Evolutionary conservation across 345 rosid genomes (phyloP).

Genomic region (Hibiscus syriacus): DNA sequence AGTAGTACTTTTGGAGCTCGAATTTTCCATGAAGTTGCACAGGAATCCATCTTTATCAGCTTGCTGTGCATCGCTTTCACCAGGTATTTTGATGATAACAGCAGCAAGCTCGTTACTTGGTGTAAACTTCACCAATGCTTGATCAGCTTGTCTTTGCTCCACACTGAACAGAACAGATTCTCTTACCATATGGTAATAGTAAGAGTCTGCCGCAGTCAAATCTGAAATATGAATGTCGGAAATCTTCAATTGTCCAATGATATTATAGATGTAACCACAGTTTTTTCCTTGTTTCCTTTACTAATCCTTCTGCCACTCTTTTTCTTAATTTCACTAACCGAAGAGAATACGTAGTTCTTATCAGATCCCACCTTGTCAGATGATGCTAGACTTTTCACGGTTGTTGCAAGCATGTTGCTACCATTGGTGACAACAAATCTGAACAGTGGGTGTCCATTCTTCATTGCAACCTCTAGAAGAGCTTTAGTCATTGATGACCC

Average conservation of each 20-base stretch:
- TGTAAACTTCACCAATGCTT: slow-evolving; percentile 20
- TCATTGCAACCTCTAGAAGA: slow-evolving; percentile 46
- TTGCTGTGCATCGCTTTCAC: slow-evolving; percentile 11
- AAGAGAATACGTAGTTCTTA: slow-evolving; percentile 46
- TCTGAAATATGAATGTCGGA: slow-evolving; percentile 23
- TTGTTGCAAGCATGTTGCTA: slow-evolving; percentile 56
- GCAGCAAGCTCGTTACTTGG: slow-evolving; percentile 63
- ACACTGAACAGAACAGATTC: slow-evolving; percentile 59
- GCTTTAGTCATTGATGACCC: slow-evolving; percentile 41
- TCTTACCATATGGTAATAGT: slow-evolving; percentile 23
- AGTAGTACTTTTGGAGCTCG: slow-evolving; percentile 16
- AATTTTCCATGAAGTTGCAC: slow-evolving; percentile 22
- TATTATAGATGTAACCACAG: slow-evolving; percentile 41
- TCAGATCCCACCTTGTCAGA: slow-evolving; percentile 32
- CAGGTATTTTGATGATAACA: slow-evolving; percentile 31
- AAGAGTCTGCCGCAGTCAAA: slow-evolving; percentile 20
- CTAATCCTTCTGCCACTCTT: slow-evolving; percentile 59
- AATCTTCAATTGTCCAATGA: slow-evolving; percentile 57
- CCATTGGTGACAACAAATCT: slow-evolving; percentile 52
- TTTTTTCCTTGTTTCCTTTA: slow-evolving; percentile 47
- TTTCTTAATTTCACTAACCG: slow-evolving; percentile 59
- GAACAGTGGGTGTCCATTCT: slow-evolving; percentile 65
- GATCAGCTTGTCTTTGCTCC: slow-evolving; percentile 33
- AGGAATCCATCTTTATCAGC: slow-evolving; percentile 17
- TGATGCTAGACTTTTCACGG: slow-evolving; percentile 40